Percentiles rank a stretch among this genome's conserved stretches.
Evolutionary conservation across 192 early-diverging fungal genomes (phyloP).

Genomic region (Chytriomyces confervae): DNA sequence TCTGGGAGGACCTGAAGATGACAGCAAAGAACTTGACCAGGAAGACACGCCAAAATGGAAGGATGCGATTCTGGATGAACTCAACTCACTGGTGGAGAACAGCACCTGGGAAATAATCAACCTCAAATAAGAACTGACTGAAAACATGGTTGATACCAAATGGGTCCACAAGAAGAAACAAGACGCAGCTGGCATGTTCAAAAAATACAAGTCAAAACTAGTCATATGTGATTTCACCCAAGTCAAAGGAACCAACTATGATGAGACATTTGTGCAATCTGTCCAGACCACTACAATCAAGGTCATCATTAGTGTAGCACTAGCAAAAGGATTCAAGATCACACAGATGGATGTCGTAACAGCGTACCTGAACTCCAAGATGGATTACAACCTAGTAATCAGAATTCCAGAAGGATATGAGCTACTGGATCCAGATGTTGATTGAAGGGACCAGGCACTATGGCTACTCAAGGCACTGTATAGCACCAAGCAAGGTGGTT

Average conservation of each 20-base stretch:
- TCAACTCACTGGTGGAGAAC: conserved; percentile 24
- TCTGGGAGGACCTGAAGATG: no score
- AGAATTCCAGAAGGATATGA: conserved; percentile 35
- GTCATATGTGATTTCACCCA: conserved; percentile 47
- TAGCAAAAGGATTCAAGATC: conserved; percentile 19
- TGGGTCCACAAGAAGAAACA: conserved; percentile 44
- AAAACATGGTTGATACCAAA: no score
- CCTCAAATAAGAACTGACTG: no score
- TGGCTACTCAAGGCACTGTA: conserved; percentile 27
- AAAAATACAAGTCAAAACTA: conserved; percentile 41
- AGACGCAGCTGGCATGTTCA: conserved; percentile 35
- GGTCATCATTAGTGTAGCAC: conserved; percentile 23
- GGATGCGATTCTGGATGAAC: not conserved
- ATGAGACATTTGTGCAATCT: conserved; percentile 51
- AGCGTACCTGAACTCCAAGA: conserved; percentile 42
- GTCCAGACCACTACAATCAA: conserved; percentile 38
- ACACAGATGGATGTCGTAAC: conserved; percentile 44
- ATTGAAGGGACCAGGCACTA: not conserved
- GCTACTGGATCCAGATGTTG: not conserved
- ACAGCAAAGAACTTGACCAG: not conserved
- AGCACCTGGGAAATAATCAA: conserved; percentile 12
- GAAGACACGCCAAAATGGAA: not conserved
- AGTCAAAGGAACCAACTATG: conserved; percentile 39
- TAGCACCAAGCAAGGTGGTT: conserved; percentile 32
- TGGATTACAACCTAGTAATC: conserved; percentile 45